Percentiles rank a stretch among this genome's conserved stretches.
Conservation (phyloP, 75 land plant species). For the Gnetum montanum region DNA sequence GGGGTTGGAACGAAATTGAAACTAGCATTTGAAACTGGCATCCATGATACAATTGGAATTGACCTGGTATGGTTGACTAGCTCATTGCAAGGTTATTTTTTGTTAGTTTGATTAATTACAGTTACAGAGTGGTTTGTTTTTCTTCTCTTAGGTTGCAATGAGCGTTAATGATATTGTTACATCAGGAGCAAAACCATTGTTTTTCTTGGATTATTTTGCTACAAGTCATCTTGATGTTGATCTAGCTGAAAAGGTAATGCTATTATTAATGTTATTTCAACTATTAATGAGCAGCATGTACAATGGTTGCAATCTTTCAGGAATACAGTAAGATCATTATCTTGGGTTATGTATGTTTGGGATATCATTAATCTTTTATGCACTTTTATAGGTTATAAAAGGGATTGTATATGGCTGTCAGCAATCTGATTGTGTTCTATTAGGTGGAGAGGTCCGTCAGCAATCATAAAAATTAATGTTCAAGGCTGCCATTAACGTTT, state of each 20-base stretch:
- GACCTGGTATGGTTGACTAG: constrained; percentile 52
- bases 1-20: constrained; percentile 98
- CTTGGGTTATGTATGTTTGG: not conserved
- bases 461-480: too few relatives aligned
- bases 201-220: constrained; percentile 95
- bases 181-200: constrained; percentile 93
- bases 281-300: not conserved
- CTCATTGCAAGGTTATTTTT: not conserved
- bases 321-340: not conserved
- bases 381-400: constrained; percentile 85
- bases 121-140: not conserved
- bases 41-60: constrained; percentile 91
- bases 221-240: constrained; percentile 95
- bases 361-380: too few relatives aligned
- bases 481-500: too few relatives aligned
- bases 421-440: constrained; percentile 80
- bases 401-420: constrained; percentile 93
- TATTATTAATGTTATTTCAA: not conserved
- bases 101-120: not conserved
- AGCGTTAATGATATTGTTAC: constrained; percentile 98
- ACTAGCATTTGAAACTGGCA: constrained; percentile 90
- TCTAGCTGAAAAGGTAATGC: constrained; percentile 74
- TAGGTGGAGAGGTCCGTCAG: constrained; percentile 99
- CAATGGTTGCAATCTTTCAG: not conserved
- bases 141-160: constrained; percentile 52